A percentile compares a stretch with the other conserved stretches of the same genome.
phyloP scores from a whole-genome alignment of 129 eudicot genomes.

The carrot (Daucus carota) region DNA sequence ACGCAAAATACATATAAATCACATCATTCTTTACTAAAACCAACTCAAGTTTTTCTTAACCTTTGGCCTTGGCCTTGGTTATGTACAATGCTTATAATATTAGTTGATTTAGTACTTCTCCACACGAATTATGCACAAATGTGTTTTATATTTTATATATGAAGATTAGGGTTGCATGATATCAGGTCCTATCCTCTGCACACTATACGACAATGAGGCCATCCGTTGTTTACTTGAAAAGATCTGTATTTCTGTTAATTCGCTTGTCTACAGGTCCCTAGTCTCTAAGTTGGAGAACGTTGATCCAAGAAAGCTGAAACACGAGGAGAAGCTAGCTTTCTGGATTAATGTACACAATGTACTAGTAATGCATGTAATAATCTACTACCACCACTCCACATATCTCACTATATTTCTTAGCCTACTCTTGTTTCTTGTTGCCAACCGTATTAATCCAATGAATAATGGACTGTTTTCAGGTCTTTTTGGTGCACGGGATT shows the following conservation, averaged over 20 bases:
- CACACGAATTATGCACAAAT: not conserved
- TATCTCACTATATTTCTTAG: not conserved
- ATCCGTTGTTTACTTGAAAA: not conserved
- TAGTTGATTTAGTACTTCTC: not conserved
- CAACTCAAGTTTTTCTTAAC: not conserved
- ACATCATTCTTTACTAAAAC: not conserved
- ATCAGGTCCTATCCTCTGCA: not conserved
- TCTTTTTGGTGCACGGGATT: constrained; percentile 63
- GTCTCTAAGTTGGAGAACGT: constrained; percentile 45
- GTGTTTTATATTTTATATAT: not conserved
- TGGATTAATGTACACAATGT: constrained; percentile 95
- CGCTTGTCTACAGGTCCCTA: constrained; percentile 49
- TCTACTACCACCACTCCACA: not conserved
- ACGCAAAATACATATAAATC: not conserved
- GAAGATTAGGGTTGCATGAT: not conserved
- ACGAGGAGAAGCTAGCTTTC: constrained; percentile 74
- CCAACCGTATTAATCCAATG: not conserved
- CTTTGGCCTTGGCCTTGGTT: not conserved
- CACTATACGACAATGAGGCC: not conserved
- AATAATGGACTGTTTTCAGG: constrained; percentile 33
- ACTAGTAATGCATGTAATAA: constrained; percentile 81
- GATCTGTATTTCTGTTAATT: not conserved
- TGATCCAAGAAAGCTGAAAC: constrained; percentile 67
- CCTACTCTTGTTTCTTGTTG: not conserved
- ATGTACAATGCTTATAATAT: not conserved